Base-by-base conservation (phyloP, 2,329 filamentous ascomycete species). In the Cryphonectria radicalis region DNA sequence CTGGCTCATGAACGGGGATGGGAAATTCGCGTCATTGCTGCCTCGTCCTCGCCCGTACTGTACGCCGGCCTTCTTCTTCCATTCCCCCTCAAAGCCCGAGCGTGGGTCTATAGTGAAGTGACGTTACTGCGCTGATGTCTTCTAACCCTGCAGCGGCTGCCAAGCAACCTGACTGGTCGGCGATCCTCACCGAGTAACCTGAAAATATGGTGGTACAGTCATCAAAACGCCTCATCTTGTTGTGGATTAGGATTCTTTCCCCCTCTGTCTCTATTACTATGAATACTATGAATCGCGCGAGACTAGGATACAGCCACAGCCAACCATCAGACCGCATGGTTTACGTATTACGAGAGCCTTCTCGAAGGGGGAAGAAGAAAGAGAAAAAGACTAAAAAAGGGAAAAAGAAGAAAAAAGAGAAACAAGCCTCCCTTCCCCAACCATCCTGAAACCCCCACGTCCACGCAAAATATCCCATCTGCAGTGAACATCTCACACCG, bases 401-500 rank as follows among this genome's bases (percentile, higher is more conserved):
- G 22, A 22, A 22, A 7, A 50, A 8, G n/a, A 22, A 50, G 46
- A 50, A 50, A 10, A 50, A 50, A n/a, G 7, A 11, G 10, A n/a
- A 6, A 22, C 7, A n/a, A 50, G 5, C 5, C 17, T 19, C 46
- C 2, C 11, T 46, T 46, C 19, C 19, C 59, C 59, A 17, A 46
- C 10, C n/a, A 17, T n/a, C 10, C n/a, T 59, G 53, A 67, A 67
- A 67, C 65, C 65, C 65, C 65, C 65, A 67, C 50, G 53, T 37
- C n/a, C 37, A 22, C 46, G 22, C 46, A 50, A 4, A 35, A 32
- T 55, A 14, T 50, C 19, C 32, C 13, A 66, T 42, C 11, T 42
- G 35, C 28, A n/a, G 50, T 13, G 65, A 35, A 35, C 64, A 67
- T 72, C 71, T 72, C 71, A 72, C 71, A 72, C 71, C 71, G 71